Base-by-base conservation (phyloP, 345 rosid species). In the Brassica cretica region DNA sequence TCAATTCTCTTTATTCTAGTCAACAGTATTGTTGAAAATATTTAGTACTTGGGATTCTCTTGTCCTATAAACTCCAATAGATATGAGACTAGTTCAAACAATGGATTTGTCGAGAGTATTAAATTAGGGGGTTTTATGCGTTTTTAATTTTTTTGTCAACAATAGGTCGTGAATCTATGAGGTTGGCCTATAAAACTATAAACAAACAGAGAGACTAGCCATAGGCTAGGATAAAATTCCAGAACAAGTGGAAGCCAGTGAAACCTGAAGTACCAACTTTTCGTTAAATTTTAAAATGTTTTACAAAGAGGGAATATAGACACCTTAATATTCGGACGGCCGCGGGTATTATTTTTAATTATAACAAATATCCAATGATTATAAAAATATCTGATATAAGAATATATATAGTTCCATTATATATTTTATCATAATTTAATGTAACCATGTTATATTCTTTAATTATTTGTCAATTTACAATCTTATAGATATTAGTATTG, bases 211-310 rank as follows among this genome's bases (percentile, higher is more conserved):
- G 53, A 78, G 67, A 25, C 24, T 44, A 72, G 76, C 68, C 68
- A 58, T 66, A 72, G 68, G 76, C 53, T 65, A 78, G 68, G 77
- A 78, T 78, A 44, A 66, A 59, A 78, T 72, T 72, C 77, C 68
- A 78, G 44, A 72, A 78, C 81, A 72, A 78, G 73, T 72, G 81
- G 81, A 66, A 29, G 68, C 81, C 77, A 78, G 72, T 78, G 68
- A 78, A 72, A 72, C 77, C 21, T 58, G 63, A 66, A 72, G 4
- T 49, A 44, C 16, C 63, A 72, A 46, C 69, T 78, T 78, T 78
- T 33, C 21, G 15, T 59, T 66, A n/a, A 44, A 29, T 29, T 41
- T 44, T 1, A 6, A 21, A 70, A 15, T 11, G 5, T 27, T 49
- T 27, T 37, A n/a, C 7, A 70, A 71, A 71, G 76, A 44, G 39